Evolutionary conservation across 2,329 filamentous ascomycete genomes (phyloP), one percentile per base, ranked within the genome.

Genomic region (Calonectria ilicicola): DNA sequence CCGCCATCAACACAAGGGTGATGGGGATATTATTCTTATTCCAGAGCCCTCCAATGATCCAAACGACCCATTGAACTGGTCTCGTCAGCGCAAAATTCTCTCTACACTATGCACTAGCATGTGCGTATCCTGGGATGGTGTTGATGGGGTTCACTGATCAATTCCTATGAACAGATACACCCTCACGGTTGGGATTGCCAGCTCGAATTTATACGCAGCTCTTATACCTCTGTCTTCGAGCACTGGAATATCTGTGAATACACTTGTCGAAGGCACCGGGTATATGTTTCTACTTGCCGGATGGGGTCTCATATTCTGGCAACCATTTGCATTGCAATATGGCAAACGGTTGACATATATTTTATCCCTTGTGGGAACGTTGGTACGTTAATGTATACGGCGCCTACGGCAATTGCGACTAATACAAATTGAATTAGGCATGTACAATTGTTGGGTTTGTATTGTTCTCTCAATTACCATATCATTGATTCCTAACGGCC

Each of bases 21-120:
- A 79, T 10, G 78, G 77, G 35, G 84, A 88, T 62, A 87, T 89
- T 65, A 86, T 90, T 26, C 81, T 90, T 15, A 84, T 89, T 10
- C 89, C 89, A 2, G 83, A 83, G 0, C 89, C 89, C 1, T 87
- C 86, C 29, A 29, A 29, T 29, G 29, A 29, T 8, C 29, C 29
- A 4, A 29, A 29, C 8, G 29, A 29, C 29, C 0, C 79, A 81
- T 12, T 91, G 46, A 90, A 88, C 72, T 88, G 88, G 88, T 83
- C 74, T 5, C 75, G 74, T 47, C 72, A 76, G 2, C 76, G 80
- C 2, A 82, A 82, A 64, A 23, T 75, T 0, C 73, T 78, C 15
- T 75, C 78, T 9, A 51, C 82, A 17, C 47, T 78, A 12, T 83
- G 81, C 29, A 75, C 79, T 9, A 79, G 79, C 46, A 42, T 82